A percentile compares a stretch with the other conserved stretches of the same genome.
Evolutionary conservation across 129 eudicot genomes (phyloP).

Genomic region (sunflower (Helianthus annuus)): HanXRQr2.0-SUNRISE NC_035443.2:18270345-18270844

Average conservation of each 20-base stretch:
- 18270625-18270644: conserved; percentile 35
- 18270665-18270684: conserved; percentile 22
- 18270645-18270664: conserved; percentile 42
- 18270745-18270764: background rate
- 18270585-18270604: conserved; percentile 50
- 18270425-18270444: background rate
- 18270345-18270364: conserved; percentile 26
- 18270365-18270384: background rate
- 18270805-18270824: background rate
- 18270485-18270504: conserved; percentile 27
- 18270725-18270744: background rate
- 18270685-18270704: background rate
- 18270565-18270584: background rate
- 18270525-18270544: conserved; percentile 13
- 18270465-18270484: conserved; percentile 17
- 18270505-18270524: conserved; percentile 28
- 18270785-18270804: conserved; percentile 25
- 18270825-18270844: background rate
- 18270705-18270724: too few species aligned
- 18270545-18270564: background rate
- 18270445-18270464: conserved; percentile 6
- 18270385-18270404: background rate
- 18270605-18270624: conserved; percentile 24
- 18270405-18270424: conserved; percentile 8
- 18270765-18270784: conserved; percentile 17